Conservation (phyloP, 345 rosid species). For the Eucalyptus melliodora region DNA sequence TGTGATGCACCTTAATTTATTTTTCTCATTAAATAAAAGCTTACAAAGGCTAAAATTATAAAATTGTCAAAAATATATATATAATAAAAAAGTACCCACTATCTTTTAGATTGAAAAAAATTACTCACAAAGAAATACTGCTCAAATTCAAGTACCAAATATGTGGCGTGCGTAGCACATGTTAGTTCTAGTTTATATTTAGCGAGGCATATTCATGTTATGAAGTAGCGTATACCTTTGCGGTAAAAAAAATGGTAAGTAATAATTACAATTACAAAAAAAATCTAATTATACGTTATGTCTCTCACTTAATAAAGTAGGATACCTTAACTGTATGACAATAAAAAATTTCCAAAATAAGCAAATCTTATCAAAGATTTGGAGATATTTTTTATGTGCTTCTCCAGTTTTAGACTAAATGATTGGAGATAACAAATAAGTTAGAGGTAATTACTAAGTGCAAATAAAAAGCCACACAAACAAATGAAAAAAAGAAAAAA, state of each 20-base stretch:
- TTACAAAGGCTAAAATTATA: neutral
- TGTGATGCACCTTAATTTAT: neutral
- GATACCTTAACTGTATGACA: neutral
- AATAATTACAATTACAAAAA: neutral
- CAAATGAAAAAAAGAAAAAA: neutral
- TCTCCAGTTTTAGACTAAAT: neutral
- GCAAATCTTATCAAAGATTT: neutral
- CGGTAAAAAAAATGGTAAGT: neutral
- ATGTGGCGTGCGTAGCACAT: rapidly evolving
- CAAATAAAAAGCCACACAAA: neutral
- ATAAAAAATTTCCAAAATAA: neutral
- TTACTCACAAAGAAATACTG: neutral
- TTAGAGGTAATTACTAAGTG: neutral
- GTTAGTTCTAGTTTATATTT: neutral
- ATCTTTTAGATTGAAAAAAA: neutral
- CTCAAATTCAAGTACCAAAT: neutral
- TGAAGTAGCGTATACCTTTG: neutral
- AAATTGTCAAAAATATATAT: rapidly evolving
- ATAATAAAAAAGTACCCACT: neutral
- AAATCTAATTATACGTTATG: neutral
- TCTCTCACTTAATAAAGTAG: neutral
- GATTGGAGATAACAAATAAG: neutral
- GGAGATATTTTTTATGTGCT: neutral
- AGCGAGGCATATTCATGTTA: neutral
- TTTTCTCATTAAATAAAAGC: neutral